A percentile compares a stretch with the other conserved stretches of the same genome.
Evolutionary conservation across 345 rosid genomes (phyloP).

Genomic region (Syzygium aqueum): DNA sequence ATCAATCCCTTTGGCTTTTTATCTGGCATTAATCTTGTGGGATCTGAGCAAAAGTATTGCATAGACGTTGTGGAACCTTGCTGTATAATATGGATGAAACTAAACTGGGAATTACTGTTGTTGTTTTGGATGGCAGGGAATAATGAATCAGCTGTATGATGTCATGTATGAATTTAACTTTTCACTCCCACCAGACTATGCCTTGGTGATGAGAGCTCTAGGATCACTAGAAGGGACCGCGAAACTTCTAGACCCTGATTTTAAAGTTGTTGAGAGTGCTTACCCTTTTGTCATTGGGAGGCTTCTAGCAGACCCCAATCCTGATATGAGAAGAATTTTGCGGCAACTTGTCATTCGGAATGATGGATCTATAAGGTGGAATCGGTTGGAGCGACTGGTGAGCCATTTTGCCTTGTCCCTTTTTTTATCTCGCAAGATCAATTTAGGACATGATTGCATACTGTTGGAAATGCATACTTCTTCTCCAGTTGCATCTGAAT

Average conservation of each 20-base stretch:
- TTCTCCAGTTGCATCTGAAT: background rate
- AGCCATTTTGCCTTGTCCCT: conserved; percentile 1
- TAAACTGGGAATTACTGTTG: background rate
- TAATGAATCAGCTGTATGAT: conserved; percentile 78
- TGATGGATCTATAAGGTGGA: conserved; percentile 93
- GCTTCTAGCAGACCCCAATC: conserved; percentile 81
- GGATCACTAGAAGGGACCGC: conserved; percentile 98
- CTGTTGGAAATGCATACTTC: background rate
- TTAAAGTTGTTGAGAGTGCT: conserved; percentile 84
- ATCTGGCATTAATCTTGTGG: background rate
- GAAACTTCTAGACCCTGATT: conserved; percentile 82
- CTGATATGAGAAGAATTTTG: conserved; percentile 89
- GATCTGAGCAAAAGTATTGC: background rate
- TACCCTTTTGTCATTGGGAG: conserved; percentile 88
- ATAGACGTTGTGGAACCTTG: background rate
- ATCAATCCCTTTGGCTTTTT: background rate
- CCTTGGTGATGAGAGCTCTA: conserved; percentile 85
- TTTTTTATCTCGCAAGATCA: background rate
- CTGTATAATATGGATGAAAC: background rate
- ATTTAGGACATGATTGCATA: background rate
- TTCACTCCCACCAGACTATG: conserved; percentile 93
- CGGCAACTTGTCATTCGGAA: conserved; percentile 79
- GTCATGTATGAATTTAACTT: conserved; percentile 87
- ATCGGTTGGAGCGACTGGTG: conserved; percentile 88
- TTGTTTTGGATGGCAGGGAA: conserved; percentile 43